A percentile compares a stretch with the other conserved stretches of the same genome.
phyloP scores from a whole-genome alignment of 116 monocot genomes.

The Papilionanthe hybrid region DNA sequence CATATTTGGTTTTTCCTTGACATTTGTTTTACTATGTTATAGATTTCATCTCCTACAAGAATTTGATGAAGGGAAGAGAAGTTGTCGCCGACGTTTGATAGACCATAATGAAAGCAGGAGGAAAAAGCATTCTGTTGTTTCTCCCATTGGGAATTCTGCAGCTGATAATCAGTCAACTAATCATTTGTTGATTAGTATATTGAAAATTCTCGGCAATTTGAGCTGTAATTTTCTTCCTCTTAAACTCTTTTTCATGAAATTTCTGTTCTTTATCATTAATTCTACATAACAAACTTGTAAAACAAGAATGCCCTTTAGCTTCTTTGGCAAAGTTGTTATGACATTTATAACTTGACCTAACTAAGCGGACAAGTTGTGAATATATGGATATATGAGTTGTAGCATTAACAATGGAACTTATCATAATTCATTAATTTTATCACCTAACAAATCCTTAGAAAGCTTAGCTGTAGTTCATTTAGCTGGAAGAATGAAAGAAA shows the following conservation, averaged over 20 bases:
- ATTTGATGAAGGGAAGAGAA: slow-evolving; percentile 95
- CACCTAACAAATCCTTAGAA: background rate
- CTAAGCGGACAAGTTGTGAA: background rate
- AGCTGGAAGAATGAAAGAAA: background rate
- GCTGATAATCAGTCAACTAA: slow-evolving; percentile 38
- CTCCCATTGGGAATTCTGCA: slow-evolving; percentile 27
- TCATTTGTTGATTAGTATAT: slow-evolving; percentile 55
- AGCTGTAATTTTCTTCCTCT: slow-evolving; percentile 35
- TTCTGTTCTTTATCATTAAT: background rate
- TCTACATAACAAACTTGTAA: background rate
- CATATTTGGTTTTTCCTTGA: background rate
- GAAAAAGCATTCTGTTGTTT: slow-evolving; percentile 51
- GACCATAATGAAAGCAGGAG: slow-evolving; percentile 76
- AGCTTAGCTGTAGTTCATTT: background rate
- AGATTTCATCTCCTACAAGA: slow-evolving; percentile 95
- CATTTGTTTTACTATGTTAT: slow-evolving; percentile 1
- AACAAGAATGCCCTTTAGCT: background rate
- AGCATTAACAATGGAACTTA: too few species aligned
- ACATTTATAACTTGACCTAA: background rate
- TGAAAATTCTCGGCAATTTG: slow-evolving; percentile 60
- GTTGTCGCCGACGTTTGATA: slow-evolving; percentile 78
- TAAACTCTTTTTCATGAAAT: background rate
- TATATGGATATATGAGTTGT: background rate
- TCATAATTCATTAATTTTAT: background rate
- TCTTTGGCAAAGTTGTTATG: background rate